Evolutionary conservation across 805 yeast genomes (phyloP).

Genomic region (Blastobotrys parvus): DNA sequence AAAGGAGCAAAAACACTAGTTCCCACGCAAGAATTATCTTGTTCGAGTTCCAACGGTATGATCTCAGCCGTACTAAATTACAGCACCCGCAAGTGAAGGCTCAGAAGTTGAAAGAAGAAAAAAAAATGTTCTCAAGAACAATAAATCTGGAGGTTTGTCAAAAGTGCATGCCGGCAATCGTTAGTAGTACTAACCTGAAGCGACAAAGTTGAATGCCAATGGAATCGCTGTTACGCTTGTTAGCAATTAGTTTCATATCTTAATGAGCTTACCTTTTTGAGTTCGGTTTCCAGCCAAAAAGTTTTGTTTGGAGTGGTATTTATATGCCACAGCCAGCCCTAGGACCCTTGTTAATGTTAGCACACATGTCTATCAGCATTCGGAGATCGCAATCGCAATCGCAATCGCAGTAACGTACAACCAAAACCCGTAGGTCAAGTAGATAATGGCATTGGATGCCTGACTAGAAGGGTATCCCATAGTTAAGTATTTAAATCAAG

Average conservation of each 20-base stretch:
- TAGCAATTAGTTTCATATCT: not conserved
- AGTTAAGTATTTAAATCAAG: not conserved
- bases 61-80: conserved; percentile 45
- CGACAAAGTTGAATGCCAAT: conserved; percentile 78
- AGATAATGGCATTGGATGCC: conserved; percentile 58
- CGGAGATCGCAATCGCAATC: too few species aligned
- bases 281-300: conserved; percentile 77
- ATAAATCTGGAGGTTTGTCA: not conserved
- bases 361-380: not conserved
- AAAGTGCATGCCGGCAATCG: not conserved
- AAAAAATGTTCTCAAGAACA: not conserved
- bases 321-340: conserved; percentile 57
- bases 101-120: not conserved
- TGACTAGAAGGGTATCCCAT: conserved; percentile 41
- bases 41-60: conserved; percentile 73
- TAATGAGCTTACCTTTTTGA: conserved; percentile 42
- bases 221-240: conserved; percentile 38
- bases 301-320: conserved; percentile 40
- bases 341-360: conserved; percentile 21
- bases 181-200: conserved; percentile 59
- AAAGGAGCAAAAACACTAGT: conserved; percentile 22
- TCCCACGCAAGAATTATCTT: conserved; percentile 81
- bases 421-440: conserved; percentile 48
- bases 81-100: not conserved
- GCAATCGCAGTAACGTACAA: conserved; percentile 31